phyloP scores from a whole-genome alignment of 2,329 filamentous ascomycete species.

The Pseudogymnoascus sp. region DNA sequence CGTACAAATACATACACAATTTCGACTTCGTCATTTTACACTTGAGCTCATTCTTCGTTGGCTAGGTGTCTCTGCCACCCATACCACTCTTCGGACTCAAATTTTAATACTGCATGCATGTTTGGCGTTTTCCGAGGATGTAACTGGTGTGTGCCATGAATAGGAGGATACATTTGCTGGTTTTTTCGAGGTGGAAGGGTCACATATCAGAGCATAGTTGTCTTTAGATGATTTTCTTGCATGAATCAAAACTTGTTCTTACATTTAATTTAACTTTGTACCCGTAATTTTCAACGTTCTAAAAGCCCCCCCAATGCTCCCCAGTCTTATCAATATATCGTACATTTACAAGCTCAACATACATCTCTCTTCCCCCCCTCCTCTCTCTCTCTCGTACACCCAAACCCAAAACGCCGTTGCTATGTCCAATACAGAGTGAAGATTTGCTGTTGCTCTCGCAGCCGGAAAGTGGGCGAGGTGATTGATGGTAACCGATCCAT shows the following conservation, averaged over 20 bases:
- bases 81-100: neutral
- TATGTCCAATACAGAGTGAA: conserved; percentile 12
- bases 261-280: conserved; percentile 5
- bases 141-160: conserved; percentile 2
- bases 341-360: neutral
- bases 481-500: neutral
- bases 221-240: neutral
- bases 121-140: conserved; percentile 8
- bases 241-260: conserved; percentile 9
- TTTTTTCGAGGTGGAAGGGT: neutral
- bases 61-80: neutral
- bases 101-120: conserved; percentile 4
- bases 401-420: conserved; percentile 10
- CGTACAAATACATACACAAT: neutral
- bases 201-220: neutral
- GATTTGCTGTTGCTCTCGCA: conserved; percentile 8
- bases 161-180: conserved; percentile 3
- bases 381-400: neutral
- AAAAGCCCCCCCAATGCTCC: neutral
- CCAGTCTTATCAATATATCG: neutral
- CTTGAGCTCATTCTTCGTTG: neutral
- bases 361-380: neutral
- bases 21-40: neutral
- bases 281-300: conserved; percentile 6
- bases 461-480: neutral